Conservation (phyloP, 2,329 filamentous ascomycete species). For the Colletotrichum noveboracense region DNA sequence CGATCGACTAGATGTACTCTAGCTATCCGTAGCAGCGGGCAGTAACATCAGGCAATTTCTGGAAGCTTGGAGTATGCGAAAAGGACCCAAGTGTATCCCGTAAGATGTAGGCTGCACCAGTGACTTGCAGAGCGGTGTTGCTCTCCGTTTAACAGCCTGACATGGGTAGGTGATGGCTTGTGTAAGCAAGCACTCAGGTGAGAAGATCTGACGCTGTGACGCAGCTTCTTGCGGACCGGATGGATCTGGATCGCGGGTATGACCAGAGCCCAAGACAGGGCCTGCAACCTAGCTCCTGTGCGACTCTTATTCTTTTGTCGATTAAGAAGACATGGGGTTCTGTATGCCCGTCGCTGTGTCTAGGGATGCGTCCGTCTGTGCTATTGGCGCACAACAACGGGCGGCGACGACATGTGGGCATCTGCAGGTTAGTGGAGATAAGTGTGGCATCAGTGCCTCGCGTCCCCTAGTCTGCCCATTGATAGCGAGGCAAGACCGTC, state of each 20-base stretch:
- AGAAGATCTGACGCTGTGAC: slow-evolving; percentile 1
- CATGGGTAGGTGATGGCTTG: not conserved
- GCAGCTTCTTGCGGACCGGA: not conserved
- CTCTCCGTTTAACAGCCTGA: not conserved
- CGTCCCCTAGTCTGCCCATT: slow-evolving; percentile 2
- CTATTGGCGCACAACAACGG: slow-evolving; percentile 15
- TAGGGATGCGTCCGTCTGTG: slow-evolving; percentile 2
- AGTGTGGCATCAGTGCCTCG: slow-evolving; percentile 18
- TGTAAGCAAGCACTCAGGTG: not conserved
- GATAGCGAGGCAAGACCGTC: slow-evolving; percentile 15
- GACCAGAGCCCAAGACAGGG: slow-evolving; percentile 1
- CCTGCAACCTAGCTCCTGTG: not conserved
- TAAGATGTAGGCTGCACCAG: not conserved
- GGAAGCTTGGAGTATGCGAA: not conserved
- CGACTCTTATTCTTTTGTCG: slow-evolving; percentile 11
- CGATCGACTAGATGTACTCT: not conserved
- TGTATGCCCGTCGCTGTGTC: not conserved
- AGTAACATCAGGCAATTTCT: not conserved
- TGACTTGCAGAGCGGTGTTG: not conserved
- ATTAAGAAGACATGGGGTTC: slow-evolving; percentile 3
- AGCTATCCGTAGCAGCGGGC: not conserved
- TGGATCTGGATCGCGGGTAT: slow-evolving; percentile 17
- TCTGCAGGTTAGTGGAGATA: slow-evolving; percentile 18
- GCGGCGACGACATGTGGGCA: slow-evolving; percentile 12
- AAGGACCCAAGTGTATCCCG: not conserved